Conservation (phyloP, 192 early-diverging fungal genomes). For the Entophlyctis luteolus region DNA sequence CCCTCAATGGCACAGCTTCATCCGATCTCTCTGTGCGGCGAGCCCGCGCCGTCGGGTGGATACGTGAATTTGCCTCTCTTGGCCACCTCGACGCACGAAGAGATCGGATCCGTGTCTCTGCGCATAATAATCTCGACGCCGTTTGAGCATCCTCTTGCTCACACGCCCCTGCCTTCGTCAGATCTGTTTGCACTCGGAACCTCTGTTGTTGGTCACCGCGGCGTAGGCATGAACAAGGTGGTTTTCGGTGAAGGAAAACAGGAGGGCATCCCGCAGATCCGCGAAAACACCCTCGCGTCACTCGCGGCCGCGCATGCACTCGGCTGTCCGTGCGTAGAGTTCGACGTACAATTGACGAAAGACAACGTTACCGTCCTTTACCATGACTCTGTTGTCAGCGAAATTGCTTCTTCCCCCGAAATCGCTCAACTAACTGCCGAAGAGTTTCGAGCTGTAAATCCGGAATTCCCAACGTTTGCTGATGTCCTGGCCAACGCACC, state of each 20-base stretch:
- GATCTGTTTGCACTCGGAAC: neutral
- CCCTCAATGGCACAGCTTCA: neutral
- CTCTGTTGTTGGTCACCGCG: constrained; percentile 24
- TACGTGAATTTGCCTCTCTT: neutral
- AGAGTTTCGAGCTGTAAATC: constrained; percentile 40
- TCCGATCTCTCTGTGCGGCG: neutral
- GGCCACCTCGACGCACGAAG: neutral
- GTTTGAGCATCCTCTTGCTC: neutral
- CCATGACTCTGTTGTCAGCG: constrained; percentile 70
- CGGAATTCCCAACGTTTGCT: constrained; percentile 77
- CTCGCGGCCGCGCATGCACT: constrained; percentile 77
- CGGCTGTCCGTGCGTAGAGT: constrained; percentile 87
- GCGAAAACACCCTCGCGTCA: constrained; percentile 87
- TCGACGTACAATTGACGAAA: constrained; percentile 91
- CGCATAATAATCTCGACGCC: neutral
- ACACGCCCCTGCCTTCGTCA: neutral
- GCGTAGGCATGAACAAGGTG: constrained; percentile 22
- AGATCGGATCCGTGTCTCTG: neutral
- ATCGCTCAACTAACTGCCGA: constrained; percentile 31
- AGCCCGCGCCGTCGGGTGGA: neutral
- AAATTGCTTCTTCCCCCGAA: constrained; percentile 36
- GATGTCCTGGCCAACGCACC: constrained; percentile 71
- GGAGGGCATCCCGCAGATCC: constrained; percentile 61
- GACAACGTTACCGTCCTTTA: constrained; percentile 84
- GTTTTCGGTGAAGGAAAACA: neutral